Evolutionary conservation across 805 yeast genomes (phyloP), one percentile per base, ranked within the genome.

Genomic region (Saturnispora quitensis): DNA sequence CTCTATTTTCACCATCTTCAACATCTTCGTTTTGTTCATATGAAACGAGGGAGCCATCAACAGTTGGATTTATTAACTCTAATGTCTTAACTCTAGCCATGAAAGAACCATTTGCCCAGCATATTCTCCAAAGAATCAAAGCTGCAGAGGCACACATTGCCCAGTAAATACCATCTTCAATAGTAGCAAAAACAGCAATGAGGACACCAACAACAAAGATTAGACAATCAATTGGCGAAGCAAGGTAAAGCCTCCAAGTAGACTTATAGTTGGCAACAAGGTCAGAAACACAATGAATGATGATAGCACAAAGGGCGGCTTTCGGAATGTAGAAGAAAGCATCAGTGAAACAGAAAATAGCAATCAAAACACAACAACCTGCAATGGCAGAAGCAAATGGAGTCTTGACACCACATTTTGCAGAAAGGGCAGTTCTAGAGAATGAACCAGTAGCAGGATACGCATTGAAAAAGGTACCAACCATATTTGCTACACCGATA

Each of bases 401-500:
- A 20, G 97, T 90, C 64, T 89, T 80, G 45, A 90, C 97, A 65
- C 96, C 95, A 76, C 96, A 90, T 70, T 90, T 90, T 48, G 95
- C 84, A 70, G 91, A 90, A 61, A 90, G 76, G 7, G 97, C 97
- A 44, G 96, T 86, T 73, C 97, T 83, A 18, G 95, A 86, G 68
- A 90, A 90, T 1, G 97, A 90, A 45, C 97, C 97, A 4, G 97
- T 90, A 7, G 96, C 89, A 8, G 97, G 97, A 67, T 90, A 90
- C 7, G 97, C 96, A 62, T 80, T 77, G 78, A 90, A 90, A 64
- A 89, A 88, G 20, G 96, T 88, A 59, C 97, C 97, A 59, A 90
- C 75, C 66, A 90, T 75, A 69, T 90, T 90, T 50, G 93, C 84
- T 45, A 85, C 86, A 62, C 97, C 97, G 68, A 90, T 90, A 42